Evolutionary conservation across 1,284 basidiomycete species (phyloP), one percentile per base, ranked within the genome.

Genomic region (Trametes versicolor): DNA sequence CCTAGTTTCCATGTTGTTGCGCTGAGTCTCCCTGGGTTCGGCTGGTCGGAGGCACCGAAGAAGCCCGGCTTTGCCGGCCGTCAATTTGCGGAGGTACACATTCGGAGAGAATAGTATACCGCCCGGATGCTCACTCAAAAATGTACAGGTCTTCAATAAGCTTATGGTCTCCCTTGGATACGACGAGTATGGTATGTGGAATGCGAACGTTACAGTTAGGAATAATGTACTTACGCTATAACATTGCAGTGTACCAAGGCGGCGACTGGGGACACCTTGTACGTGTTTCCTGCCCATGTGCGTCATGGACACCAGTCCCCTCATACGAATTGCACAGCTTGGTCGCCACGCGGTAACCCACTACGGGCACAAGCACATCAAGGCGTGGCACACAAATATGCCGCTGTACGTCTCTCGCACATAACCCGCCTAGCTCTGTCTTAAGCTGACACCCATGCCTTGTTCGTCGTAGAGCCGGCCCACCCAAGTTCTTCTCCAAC

Each of bases 1-100:
- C 86, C 87, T 1, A 84, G 80, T 59, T 89, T 90, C 70, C 86
- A 89, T 67, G 84, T 88, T 23, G 84, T 88, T 0, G 82, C 83
- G 0, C 67, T 82, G 4, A 83, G 85, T 70, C 68, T 88, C n/a
- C 87, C 87, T 5, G 83, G 84, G 0, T 89, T 74, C 71, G 85
- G 86, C 0, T 87, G 86, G 71, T 87, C 86, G 0, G 81, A 85
- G 45, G 83, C 72, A 7, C 72, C 76, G 8, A 75, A 65, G n/a
- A 78, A 78, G 58, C 75, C 74, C 39, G 82, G 81, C 1, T 83
- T 83, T 60, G 53, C 58, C 19, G 29, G 58, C 0, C 56, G 55
- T 37, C 68, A 77, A 25, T 78, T 76, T 34, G 73, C 75, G 0
- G 75, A 79, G 67, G 72, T 72, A 17, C 7, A 41, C 17, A 4